Evolutionary conservation across 2,329 filamentous ascomycete genomes (phyloP).

Genomic region (Beauveria varroae): DNA sequence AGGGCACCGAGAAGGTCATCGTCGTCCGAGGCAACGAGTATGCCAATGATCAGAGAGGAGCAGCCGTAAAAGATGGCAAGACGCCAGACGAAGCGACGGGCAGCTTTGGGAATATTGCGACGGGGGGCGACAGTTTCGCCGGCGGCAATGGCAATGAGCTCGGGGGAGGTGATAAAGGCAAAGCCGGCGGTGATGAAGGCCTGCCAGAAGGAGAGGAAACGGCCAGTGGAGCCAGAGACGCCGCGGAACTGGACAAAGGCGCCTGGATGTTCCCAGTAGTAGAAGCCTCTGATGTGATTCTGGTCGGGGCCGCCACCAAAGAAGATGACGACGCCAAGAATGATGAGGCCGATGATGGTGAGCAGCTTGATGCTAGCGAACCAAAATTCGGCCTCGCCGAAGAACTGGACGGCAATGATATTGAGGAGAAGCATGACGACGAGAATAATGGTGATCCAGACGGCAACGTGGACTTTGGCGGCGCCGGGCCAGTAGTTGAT

Average conservation of each 20-base stretch:
- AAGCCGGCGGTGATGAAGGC: constrained; percentile 52
- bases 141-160: constrained; percentile 56
- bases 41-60: constrained; percentile 53
- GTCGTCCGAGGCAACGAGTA: constrained; percentile 60
- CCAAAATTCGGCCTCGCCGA: constrained; percentile 56
- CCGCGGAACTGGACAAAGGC: constrained; percentile 40
- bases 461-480: constrained; percentile 41
- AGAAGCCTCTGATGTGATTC: constrained; percentile 37
- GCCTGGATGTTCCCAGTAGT: constrained; percentile 45
- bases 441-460: constrained; percentile 54
- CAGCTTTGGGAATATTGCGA: constrained; percentile 59
- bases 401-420: constrained; percentile 48
- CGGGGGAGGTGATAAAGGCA: constrained; percentile 54
- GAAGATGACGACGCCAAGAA: constrained; percentile 48
- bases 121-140: constrained; percentile 58
- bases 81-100: constrained; percentile 53
- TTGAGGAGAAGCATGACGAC: constrained; percentile 47
- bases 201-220: constrained; percentile 49
- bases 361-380: constrained; percentile 54
- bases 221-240: constrained; percentile 42
- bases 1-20: constrained; percentile 49
- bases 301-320: constrained; percentile 47
- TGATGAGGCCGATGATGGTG: constrained; percentile 50
- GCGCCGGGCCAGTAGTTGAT: constrained; percentile 49
- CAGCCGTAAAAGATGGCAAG: constrained; percentile 57